Evolutionary conservation across 2,329 filamentous ascomycete genomes (phyloP).

Genomic region (Cryphonectria nitschkei): DNA sequence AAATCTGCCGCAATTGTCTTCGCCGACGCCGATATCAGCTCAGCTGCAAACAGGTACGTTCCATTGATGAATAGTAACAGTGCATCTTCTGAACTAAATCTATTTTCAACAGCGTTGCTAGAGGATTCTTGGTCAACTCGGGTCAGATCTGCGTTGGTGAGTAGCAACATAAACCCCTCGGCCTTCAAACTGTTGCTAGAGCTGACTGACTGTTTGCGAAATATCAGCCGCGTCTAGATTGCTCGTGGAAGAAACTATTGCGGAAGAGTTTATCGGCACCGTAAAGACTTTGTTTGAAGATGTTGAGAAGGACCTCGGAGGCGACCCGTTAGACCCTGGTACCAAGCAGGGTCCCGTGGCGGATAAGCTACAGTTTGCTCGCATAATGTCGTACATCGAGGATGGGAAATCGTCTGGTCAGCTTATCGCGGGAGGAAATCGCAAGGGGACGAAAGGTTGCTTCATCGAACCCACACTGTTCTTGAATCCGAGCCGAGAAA

Average conservation of each 20-base stretch:
- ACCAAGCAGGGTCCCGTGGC: slow-evolving; percentile 17
- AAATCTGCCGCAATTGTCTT: slow-evolving; percentile 50
- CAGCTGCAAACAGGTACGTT: slow-evolving; percentile 33
- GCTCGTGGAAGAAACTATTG: slow-evolving; percentile 25
- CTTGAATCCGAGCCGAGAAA: slow-evolving; percentile 6
- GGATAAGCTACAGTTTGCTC: slow-evolving; percentile 16
- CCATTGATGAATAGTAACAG: too few species aligned
- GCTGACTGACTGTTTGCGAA: neutral
- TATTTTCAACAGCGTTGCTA: slow-evolving; percentile 6
- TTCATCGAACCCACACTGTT: slow-evolving; percentile 17
- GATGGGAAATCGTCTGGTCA: neutral
- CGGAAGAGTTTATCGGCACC: neutral
- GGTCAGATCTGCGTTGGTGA: slow-evolving; percentile 21
- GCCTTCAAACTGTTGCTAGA: neutral
- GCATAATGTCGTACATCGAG: slow-evolving; percentile 19
- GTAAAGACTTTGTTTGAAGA: slow-evolving; percentile 10
- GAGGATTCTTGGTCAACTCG: slow-evolving; percentile 16
- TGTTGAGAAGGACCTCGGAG: slow-evolving; percentile 1
- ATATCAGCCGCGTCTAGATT: slow-evolving; percentile 24
- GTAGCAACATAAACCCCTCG: neutral
- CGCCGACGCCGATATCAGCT: slow-evolving; percentile 45
- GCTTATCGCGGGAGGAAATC: slow-evolving; percentile 8
- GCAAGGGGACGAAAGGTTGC: slow-evolving; percentile 10
- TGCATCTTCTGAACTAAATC: too few species aligned
- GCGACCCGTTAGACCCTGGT: neutral